Evolutionary conservation across 495 filamentous ascomycete species (phyloP), one percentile per base, ranked within the genome.

Genomic region (Penicillium fimorum): DNA sequence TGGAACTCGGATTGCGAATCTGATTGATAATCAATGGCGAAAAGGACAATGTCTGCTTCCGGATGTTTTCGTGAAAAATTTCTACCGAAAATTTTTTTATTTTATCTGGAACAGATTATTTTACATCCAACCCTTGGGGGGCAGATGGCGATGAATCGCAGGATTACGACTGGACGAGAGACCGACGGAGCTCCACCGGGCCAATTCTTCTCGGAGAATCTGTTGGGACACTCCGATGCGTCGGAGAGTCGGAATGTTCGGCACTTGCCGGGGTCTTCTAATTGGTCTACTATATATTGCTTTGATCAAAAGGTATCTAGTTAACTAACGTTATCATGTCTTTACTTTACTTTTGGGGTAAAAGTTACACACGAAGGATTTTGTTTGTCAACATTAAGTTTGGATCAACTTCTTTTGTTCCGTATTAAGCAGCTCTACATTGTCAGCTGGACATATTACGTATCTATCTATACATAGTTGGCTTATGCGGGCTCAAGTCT

Each of bases 181-280:
- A 13, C 42, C 40, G 43, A 17, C 33, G 25, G 33, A 17, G 50
- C 53, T 59, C 65, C 63, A 66, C 65, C 25, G 58, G 63, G 22
- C 35, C 15, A 29, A 27, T 11, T 32, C 24, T 24, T 5, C 12
- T 63, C 63, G 65, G 66, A 50, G 55, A 64, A 63, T 57, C 55
- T 5, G 50, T 35, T 46, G 33, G 18, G 18, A 18, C 30, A 50
- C 57, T 38, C 66, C 63, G 66, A 60, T n/a, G n/a, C 3, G 9
- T 60, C 66, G 63, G 66, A 60, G 58, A 52, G 47, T 61, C 63
- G 63, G 66, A 44, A 57, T 56, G 4, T 47, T 53, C 30, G 53
- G 18, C 8, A 38, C 27, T 29, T 54, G 17, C 33, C 55, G 18
- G 13, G 33, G n/a, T 37, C 10, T 12, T 4, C 6, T 37, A 15